These are phyloP conservation scores for Paraphysoderma sedebokerense DNA, from an alignment of 371 early-diverging fungal genomes.

Conservation along the genomic window DNA sequence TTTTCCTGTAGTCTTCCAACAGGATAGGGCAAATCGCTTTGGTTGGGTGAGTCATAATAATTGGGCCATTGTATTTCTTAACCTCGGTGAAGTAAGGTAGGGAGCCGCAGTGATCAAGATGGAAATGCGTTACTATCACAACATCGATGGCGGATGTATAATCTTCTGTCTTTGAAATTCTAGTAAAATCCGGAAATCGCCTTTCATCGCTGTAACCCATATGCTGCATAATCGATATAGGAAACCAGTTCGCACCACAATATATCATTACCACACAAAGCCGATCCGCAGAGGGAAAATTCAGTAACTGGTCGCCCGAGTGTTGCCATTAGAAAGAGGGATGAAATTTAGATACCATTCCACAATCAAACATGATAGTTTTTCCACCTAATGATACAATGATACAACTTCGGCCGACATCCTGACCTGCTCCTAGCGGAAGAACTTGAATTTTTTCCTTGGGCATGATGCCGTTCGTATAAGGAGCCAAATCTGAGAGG, in stretches of 20 bases:
- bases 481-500: too few species aligned
- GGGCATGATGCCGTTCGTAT: too few species aligned
- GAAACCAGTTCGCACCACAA: not conserved
- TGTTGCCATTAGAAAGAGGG: not conserved
- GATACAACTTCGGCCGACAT: constrained; percentile 89
- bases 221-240: constrained; percentile 27
- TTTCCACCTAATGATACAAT: constrained; percentile 70
- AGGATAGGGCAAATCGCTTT: constrained; percentile 84
- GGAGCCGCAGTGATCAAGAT: constrained; percentile 95
- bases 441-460: not conserved
- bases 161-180: constrained; percentile 20
- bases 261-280: not conserved
- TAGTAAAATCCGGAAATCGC: constrained; percentile 95
- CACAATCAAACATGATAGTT: constrained; percentile 96
- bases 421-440: constrained; percentile 50
- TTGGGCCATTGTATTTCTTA: constrained; percentile 85
- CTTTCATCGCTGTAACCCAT: constrained; percentile 95
- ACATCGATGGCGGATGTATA: constrained; percentile 77
- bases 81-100: constrained; percentile 90
- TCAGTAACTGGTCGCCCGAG: not conserved
- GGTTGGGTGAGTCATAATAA: constrained; percentile 95
- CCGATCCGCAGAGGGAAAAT: not conserved
- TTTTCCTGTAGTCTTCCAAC: constrained; percentile 81
- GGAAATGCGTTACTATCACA: constrained; percentile 89
- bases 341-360: constrained; percentile 30